phyloP scores from a whole-genome alignment of 2,329 filamentous ascomycete species.

The Claviceps sp. region DNA sequence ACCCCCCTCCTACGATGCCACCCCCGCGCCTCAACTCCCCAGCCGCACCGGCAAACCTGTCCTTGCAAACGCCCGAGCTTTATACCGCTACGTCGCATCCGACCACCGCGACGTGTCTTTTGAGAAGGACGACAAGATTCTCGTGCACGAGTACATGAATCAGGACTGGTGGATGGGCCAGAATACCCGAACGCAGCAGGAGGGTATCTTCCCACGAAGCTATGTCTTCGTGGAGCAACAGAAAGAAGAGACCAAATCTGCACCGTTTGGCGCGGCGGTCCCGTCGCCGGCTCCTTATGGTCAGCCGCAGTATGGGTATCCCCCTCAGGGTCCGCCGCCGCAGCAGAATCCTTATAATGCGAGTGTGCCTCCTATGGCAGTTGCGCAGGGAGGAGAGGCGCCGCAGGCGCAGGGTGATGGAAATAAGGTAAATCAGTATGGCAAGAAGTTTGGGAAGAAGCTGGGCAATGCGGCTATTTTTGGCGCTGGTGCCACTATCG shows the following conservation, averaged over 20 bases:
- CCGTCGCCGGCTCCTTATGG: conserved; percentile 18
- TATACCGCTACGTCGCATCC: conserved; percentile 69
- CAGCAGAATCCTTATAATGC: conserved; percentile 52
- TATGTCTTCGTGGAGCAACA: conserved; percentile 71
- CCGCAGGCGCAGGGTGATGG: conserved; percentile 28
- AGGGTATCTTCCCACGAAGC: conserved; percentile 90
- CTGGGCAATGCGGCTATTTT: conserved; percentile 69
- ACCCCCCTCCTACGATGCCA: conserved; percentile 39
- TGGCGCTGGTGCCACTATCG: conserved; percentile 83
- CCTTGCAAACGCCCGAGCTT: conserved; percentile 61
- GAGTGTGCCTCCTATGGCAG: conserved; percentile 61
- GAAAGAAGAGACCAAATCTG: conserved; percentile 33
- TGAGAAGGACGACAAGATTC: conserved; percentile 65
- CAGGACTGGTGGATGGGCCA: conserved; percentile 92
- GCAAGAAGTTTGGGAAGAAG: conserved; percentile 97
- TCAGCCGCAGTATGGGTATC: conserved; percentile 18
- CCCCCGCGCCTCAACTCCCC: conserved; percentile 28
- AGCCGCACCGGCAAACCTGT: conserved; percentile 37
- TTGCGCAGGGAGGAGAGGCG: conserved; percentile 43
- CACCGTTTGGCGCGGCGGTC: conserved; percentile 20
- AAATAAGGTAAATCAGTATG: conserved; percentile 55
- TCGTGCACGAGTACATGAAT: conserved; percentile 87
- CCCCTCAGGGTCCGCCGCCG: conserved; percentile 24
- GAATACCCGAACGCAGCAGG: conserved; percentile 67
- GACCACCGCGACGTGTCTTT: conserved; percentile 75